Percentiles rank a stretch among this genome's conserved stretches.
Conservation (phyloP, 441 rosid genomes). For the Monsonia emarginata region DNA sequence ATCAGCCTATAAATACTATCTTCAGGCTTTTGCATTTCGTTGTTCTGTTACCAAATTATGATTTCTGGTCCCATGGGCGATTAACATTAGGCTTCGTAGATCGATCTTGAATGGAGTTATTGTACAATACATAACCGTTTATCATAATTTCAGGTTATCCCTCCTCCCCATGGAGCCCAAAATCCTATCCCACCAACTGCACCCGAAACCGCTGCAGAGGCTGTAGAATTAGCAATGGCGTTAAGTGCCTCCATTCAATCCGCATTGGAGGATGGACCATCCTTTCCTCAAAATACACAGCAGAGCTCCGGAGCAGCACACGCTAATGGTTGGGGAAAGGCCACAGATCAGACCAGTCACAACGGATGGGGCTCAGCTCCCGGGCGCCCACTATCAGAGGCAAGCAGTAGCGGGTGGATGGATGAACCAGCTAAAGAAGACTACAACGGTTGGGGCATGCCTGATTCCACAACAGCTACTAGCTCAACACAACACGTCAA, state of each 20-base stretch:
- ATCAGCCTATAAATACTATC: not conserved
- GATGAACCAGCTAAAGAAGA: slow-evolving; percentile 22
- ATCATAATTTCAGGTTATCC: slow-evolving; percentile 24
- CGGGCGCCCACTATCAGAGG: slow-evolving; percentile 17
- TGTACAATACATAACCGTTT: not conserved
- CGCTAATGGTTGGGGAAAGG: slow-evolving; percentile 29
- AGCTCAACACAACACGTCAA: slow-evolving; percentile 16
- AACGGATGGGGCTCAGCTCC: slow-evolving; percentile 26
- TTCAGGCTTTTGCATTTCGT: not conserved
- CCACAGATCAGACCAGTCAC: slow-evolving; percentile 18
- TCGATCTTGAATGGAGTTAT: not conserved
- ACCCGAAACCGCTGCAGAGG: slow-evolving; percentile 24
- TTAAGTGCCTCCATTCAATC: slow-evolving; percentile 23
- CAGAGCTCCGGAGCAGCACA: slow-evolving; percentile 20
- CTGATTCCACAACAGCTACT: slow-evolving; percentile 16
- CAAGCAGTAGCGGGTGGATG: slow-evolving; percentile 29
- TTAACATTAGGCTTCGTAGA: not conserved
- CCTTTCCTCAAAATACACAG: slow-evolving; percentile 9
- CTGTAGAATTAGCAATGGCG: slow-evolving; percentile 20
- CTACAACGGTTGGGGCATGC: slow-evolving; percentile 27
- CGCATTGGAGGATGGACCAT: slow-evolving; percentile 14
- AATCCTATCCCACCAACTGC: slow-evolving; percentile 16
- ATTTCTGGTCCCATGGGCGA: not conserved
- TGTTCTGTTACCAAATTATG: not conserved
- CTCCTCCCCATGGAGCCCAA: slow-evolving; percentile 19